phyloP scores from a whole-genome alignment of 306 rosid species.

The Cucurbita ficifolia region DNA sequence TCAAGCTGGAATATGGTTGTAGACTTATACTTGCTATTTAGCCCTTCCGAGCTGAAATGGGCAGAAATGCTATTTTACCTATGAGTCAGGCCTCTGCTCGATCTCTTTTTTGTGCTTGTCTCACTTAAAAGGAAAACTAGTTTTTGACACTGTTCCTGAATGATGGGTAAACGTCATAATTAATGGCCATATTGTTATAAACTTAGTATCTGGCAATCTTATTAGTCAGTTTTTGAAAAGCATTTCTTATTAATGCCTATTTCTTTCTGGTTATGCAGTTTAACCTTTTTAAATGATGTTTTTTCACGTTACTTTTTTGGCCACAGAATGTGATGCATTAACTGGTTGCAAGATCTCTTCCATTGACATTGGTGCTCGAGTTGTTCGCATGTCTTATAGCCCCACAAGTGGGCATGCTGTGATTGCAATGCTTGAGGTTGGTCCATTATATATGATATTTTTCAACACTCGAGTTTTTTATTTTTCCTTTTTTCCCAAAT shows the following conservation, averaged over 20 bases:
- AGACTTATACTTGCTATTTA: background rate
- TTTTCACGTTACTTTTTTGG: conserved; percentile 1
- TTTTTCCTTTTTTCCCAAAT: background rate
- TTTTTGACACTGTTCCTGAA: background rate
- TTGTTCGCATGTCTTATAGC: conserved; percentile 84
- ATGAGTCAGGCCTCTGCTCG: background rate
- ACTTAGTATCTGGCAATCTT: background rate
- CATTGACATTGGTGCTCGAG: conserved; percentile 81
- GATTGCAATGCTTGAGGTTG: conserved; percentile 75
- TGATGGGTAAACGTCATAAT: background rate
- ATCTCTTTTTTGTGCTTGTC: background rate
- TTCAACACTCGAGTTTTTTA: background rate
- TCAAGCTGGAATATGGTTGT: background rate
- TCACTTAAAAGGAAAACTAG: background rate
- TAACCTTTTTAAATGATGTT: background rate
- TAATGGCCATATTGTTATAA: background rate
- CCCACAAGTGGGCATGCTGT: conserved; percentile 85
- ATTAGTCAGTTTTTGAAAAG: background rate
- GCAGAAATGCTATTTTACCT: background rate
- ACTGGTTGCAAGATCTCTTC: conserved; percentile 88
- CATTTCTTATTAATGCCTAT: background rate
- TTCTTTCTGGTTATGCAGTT: background rate
- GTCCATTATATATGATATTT: background rate
- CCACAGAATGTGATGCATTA: conserved; percentile 75
- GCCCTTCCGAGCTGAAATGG: background rate